Evolutionary conservation across 805 yeast genomes (phyloP).

Genomic region (Candida pseudofarinosa): DNA sequence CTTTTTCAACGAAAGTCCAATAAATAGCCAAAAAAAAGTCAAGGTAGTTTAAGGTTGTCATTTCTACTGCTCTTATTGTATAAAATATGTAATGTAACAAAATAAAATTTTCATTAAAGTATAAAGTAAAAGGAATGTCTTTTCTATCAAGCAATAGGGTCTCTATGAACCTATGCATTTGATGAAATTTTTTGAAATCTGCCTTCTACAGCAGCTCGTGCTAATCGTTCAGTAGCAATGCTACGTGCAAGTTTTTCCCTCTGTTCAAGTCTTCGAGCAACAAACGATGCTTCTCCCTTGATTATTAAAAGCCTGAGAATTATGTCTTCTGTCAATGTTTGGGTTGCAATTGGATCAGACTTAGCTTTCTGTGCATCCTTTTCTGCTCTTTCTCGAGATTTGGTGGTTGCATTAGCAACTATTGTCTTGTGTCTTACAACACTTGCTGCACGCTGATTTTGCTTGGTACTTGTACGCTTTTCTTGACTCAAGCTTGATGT

Average conservation of each 20-base stretch:
- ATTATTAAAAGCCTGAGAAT: constrained; percentile 68
- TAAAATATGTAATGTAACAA: neutral
- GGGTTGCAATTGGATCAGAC: constrained; percentile 42
- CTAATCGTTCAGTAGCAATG: constrained; percentile 50
- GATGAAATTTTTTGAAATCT: constrained; percentile 11
- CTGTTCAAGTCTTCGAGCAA: constrained; percentile 55
- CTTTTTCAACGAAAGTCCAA: too few relatives aligned
- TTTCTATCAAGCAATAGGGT: too few relatives aligned
- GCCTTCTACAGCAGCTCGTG: constrained; percentile 45
- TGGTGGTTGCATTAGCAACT: constrained; percentile 65
- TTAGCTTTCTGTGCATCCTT: constrained; percentile 38
- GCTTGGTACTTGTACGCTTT: constrained; percentile 2
- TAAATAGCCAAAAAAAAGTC: too few relatives aligned
- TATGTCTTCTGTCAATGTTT: constrained; percentile 56
- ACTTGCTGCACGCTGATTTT: constrained; percentile 38
- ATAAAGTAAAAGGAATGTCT: too few relatives aligned
- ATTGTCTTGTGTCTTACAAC: constrained; percentile 64
- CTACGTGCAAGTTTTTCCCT: constrained; percentile 57
- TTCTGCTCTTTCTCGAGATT: constrained; percentile 45
- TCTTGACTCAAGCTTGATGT: neutral
- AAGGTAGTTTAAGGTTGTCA: too few relatives aligned
- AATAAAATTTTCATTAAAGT: neutral
- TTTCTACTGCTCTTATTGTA: neutral
- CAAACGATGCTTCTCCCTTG: constrained; percentile 57
- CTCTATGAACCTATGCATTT: too few relatives aligned